These are phyloP conservation scores for Salix viminalis DNA, from an alignment of 345 rosid species.

Conservation along the genomic window DNA sequence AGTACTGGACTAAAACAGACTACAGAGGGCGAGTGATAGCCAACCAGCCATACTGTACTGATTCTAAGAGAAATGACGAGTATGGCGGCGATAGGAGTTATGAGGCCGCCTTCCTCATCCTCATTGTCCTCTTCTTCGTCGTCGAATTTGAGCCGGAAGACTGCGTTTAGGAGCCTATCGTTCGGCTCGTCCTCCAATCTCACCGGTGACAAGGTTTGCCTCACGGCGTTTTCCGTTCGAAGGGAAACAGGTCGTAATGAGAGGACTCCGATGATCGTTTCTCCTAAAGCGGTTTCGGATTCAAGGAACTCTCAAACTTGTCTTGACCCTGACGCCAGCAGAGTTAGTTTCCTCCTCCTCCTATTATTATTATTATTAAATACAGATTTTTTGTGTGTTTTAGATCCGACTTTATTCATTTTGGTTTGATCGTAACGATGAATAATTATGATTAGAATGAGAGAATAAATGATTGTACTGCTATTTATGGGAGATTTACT, in stretches of 20 bases:
- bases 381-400: background rate
- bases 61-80: slow-evolving; percentile 37
- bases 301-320: slow-evolving; percentile 85
- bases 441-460: background rate
- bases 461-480: background rate
- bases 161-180: slow-evolving; percentile 28
- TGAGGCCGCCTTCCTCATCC: slow-evolving; percentile 29
- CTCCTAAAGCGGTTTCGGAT: slow-evolving; percentile 89
- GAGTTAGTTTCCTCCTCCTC: slow-evolving; percentile 41
- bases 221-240: slow-evolving; percentile 9
- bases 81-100: slow-evolving; percentile 44
- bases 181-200: slow-evolving; percentile 51
- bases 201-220: slow-evolving; percentile 40
- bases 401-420: background rate
- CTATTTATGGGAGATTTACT: no score
- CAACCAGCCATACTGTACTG: background rate
- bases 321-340: slow-evolving; percentile 96
- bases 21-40: no score
- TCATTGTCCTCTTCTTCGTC: slow-evolving; percentile 8
- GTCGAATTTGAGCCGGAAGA: slow-evolving; percentile 7
- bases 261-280: slow-evolving; percentile 43
- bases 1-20: background rate
- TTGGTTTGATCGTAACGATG: background rate
- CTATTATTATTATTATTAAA: background rate
- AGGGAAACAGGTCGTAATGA: background rate